phyloP scores from a whole-genome alignment of 2,329 filamentous ascomycete genomes.

The Daldinia sp. region DNA sequence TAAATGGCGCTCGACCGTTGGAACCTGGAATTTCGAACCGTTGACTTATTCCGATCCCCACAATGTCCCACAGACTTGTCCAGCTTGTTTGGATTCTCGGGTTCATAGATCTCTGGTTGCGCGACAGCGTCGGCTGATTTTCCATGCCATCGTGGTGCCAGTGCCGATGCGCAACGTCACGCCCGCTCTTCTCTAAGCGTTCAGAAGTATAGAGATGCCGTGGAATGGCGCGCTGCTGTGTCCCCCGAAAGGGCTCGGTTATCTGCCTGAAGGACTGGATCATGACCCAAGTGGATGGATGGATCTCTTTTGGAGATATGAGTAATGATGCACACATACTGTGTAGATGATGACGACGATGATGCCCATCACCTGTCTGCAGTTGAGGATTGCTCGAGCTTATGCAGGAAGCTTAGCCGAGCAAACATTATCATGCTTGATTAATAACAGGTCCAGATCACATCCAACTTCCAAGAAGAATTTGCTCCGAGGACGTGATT shows the following conservation, averaged over 20 bases:
- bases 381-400: constrained; percentile 21
- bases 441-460: not conserved
- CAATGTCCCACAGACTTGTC: constrained; percentile 12
- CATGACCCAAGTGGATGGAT: constrained; percentile 22
- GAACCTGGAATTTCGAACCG: not conserved
- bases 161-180: constrained; percentile 26
- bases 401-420: not conserved
- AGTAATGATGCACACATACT: not conserved
- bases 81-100: constrained; percentile 14
- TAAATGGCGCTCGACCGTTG: constrained; percentile 2
- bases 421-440: constrained; percentile 13
- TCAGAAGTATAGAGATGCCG: constrained; percentile 12
- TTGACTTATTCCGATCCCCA: constrained; percentile 17
- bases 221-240: constrained; percentile 22
- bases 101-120: constrained; percentile 20
- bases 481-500: not conserved
- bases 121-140: constrained; percentile 17
- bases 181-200: constrained; percentile 9
- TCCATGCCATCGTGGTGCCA: constrained; percentile 27
- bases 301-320: constrained; percentile 19
- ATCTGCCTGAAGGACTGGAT: constrained; percentile 15
- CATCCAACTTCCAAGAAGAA: not conserved
- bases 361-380: constrained; percentile 3
- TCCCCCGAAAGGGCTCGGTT: constrained; percentile 21
- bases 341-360: too few species aligned